phyloP scores from a whole-genome alignment of 352 stramenopile genomes.

The Pythium rhizo-oryzae region DNA sequence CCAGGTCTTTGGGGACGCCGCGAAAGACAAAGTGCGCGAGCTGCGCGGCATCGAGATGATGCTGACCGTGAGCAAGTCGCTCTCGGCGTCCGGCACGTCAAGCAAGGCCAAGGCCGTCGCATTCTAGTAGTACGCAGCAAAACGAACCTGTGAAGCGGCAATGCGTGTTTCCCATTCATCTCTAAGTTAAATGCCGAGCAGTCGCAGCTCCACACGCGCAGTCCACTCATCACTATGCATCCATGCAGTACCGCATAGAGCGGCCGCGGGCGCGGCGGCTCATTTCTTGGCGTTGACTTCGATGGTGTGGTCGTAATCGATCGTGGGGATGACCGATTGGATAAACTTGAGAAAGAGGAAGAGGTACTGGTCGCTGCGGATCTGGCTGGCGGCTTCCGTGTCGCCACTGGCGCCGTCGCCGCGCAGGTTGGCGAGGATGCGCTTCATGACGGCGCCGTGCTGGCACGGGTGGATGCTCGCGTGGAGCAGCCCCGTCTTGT shows the following conservation, averaged over 20 bases:
- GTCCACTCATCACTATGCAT: no score
- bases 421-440: constrained; percentile 96
- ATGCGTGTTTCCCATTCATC: neutral
- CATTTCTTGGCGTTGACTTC: constrained; percentile 86
- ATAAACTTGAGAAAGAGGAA: constrained; percentile 99
- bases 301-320: constrained; percentile 99
- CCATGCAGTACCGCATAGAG: neutral
- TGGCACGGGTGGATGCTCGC: constrained; percentile 98
- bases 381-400: constrained; percentile 41
- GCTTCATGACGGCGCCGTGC: constrained; percentile 98
- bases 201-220: no score
- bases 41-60: constrained; percentile 85
- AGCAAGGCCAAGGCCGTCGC: constrained; percentile 3
- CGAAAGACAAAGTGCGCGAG: constrained; percentile 60
- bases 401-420: constrained; percentile 35
- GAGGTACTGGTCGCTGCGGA: constrained; percentile 97
- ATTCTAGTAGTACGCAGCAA: constrained; percentile 12
- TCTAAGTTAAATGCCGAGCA: neutral
- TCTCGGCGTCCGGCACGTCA: constrained; percentile 21
- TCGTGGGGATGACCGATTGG: constrained; percentile 98
- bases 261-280: neutral
- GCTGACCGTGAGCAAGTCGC: constrained; percentile 59
- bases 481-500: constrained; percentile 88
- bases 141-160: neutral
- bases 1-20: constrained; percentile 35